phyloP scores from a whole-genome alignment of 805 yeast genomes.

The Isabelozyma pseudorhagii region DNA sequence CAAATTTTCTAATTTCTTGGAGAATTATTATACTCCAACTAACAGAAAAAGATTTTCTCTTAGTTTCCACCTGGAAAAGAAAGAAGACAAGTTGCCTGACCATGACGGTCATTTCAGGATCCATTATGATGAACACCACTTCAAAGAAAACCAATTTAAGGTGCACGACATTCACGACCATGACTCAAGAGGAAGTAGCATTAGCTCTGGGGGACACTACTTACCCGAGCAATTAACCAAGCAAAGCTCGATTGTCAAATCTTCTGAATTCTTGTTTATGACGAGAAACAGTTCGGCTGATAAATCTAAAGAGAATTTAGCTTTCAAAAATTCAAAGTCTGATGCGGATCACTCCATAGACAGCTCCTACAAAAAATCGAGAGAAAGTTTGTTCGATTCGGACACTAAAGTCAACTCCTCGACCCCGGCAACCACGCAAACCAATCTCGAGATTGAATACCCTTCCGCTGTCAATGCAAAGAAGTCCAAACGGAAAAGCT shows the following conservation, averaged over 20 bases:
- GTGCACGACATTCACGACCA: not conserved
- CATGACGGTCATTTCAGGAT: not conserved
- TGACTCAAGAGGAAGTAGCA: not conserved
- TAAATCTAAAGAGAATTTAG: not conserved
- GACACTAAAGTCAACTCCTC: not conserved
- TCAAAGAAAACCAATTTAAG: not conserved
- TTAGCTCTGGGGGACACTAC: not conserved
- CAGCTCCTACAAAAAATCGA: not conserved
- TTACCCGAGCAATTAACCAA: not conserved
- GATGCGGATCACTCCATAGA: not conserved
- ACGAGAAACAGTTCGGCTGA: not conserved
- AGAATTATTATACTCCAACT: constrained; percentile 14
- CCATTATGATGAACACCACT: not conserved
- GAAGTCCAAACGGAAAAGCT: not conserved
- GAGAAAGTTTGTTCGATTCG: not conserved
- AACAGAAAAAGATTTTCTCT: constrained; percentile 16
- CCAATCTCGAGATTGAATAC: not conserved
- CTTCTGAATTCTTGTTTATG: not conserved
- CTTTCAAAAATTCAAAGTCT: not conserved
- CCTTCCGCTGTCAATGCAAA: not conserved
- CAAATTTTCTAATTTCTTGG: constrained; percentile 14
- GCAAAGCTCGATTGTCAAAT: not conserved
- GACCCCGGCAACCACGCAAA: not conserved
- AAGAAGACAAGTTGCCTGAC: not conserved
- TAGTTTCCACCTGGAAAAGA: not conserved